Percentiles rank a stretch among this genome's conserved stretches.
Evolutionary conservation across 257 asterid species (phyloP).

Genomic region (Solanum tacnaense): DNA sequence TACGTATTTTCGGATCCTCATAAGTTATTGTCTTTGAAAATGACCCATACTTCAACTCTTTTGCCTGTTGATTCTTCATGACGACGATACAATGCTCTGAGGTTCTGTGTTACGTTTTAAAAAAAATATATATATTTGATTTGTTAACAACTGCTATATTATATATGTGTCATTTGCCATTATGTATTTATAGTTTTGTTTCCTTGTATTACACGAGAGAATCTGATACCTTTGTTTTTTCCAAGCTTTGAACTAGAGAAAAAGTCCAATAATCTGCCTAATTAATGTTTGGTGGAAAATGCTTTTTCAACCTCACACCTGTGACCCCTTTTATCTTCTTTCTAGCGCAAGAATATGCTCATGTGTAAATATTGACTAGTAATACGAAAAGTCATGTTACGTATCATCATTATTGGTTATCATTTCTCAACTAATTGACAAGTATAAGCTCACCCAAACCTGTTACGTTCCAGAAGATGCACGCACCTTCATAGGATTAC

Average conservation of each 20-base stretch:
- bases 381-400: neutral
- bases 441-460: too few species aligned
- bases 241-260: neutral
- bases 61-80: neutral
- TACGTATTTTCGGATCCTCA: neutral
- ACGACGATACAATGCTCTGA: neutral
- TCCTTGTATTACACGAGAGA: neutral
- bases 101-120: neutral
- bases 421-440: too few species aligned
- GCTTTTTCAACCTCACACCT: neutral
- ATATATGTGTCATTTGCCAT: neutral
- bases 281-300: neutral
- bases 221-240: neutral
- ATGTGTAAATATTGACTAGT: neutral
- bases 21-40: neutral
- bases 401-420: neutral
- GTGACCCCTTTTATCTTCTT: neutral
- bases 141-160: neutral
- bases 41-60: neutral
- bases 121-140: neutral
- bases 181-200: neutral
- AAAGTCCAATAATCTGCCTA: neutral
- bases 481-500: too few species aligned
- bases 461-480: too few species aligned
- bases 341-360: neutral